These are phyloP conservation scores for Trametes sanguinea DNA, from an alignment of 768 basidiomycete species.

Conservation along the genomic window DNA sequence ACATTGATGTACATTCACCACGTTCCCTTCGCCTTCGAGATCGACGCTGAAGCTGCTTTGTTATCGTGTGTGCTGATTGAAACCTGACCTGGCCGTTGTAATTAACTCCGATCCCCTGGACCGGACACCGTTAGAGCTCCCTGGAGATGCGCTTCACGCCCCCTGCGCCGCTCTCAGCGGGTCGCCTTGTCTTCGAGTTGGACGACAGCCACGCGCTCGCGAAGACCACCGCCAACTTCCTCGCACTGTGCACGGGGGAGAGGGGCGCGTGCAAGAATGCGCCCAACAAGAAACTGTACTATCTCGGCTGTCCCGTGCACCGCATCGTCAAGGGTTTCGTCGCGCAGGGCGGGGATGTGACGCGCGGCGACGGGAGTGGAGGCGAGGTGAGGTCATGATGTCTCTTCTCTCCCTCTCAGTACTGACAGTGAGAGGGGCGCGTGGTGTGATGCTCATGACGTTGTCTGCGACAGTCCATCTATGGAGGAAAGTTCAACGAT, in stretches of 20 bases:
- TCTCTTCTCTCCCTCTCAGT: not conserved
- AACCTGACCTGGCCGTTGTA: not conserved
- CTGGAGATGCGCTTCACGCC: constrained; percentile 37
- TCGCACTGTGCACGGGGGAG: constrained; percentile 48
- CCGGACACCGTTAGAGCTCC: constrained; percentile 26
- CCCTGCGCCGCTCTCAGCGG: constrained; percentile 41
- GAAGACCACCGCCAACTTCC: constrained; percentile 52
- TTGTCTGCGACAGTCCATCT: constrained; percentile 39
- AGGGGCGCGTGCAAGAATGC: constrained; percentile 48
- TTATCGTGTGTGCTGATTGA: not conserved
- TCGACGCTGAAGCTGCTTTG: not conserved
- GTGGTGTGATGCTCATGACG: no score
- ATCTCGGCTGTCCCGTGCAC: constrained; percentile 46
- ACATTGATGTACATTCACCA: constrained; percentile 36
- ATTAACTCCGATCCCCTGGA: not conserved
- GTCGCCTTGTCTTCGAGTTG: constrained; percentile 45
- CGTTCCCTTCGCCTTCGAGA: not conserved
- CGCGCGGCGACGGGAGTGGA: constrained; percentile 52
- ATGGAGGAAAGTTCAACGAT: constrained; percentile 51
- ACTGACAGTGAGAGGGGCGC: no score
- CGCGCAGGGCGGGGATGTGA: constrained; percentile 56
- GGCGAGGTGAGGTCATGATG: constrained; percentile 44
- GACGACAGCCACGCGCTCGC: constrained; percentile 41
- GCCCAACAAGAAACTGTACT: constrained; percentile 48
- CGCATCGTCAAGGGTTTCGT: constrained; percentile 50